Base-by-base conservation (phyloP, 1,284 basidiomycete genomes). In the Heterobasidion parviporum region DNA sequence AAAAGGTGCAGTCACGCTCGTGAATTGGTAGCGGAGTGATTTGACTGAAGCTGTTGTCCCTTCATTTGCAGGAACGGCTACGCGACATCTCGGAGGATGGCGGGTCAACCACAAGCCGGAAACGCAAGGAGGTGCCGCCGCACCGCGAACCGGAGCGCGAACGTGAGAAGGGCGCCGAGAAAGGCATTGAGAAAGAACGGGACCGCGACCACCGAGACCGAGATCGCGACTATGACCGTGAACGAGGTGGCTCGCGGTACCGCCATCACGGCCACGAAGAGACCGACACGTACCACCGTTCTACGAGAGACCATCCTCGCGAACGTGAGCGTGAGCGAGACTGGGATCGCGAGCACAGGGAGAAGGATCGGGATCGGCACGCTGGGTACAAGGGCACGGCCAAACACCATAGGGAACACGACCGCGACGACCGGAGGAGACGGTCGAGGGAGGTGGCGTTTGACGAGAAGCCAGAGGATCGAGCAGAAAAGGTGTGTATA, bases 51-150 rank as follows among this genome's bases (percentile, higher is more conserved):
- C 50, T 49, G 18, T 33, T 35, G 46, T 16, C 41, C 35, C 55
- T 52, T 56, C 47, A 87, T 54, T 68, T 87, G 54, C 79, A 87
- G 48, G 91, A 94, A 58, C 80, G 87, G 32, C 89, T 93, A 62
- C 69, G 74, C 33, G 85, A 82, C 52, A 78, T 70, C 8, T 91
- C 88, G 5, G 89, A 92, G 60, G 87, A 92, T 61, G 89, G 88
- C 2, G 86, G 75, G 1, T 90, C 87, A 0, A 82, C 83, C 0
- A 87, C 86, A 0, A 87, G 87, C 61, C 76, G 89, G 54, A 84
- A 79, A 62, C 80, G 88, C 58, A 89, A 89, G 66, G 88, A 92
- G 60, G 86, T 85, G 16, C 56, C 66, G 34, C 76, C 77, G 35
- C 80, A 85, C 33, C 62, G 64, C 10, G 72, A 75, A 1, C 60